Evolutionary conservation across 768 basidiomycete species (phyloP).

Genomic region (Coprinopsis marcescibilis): DNA sequence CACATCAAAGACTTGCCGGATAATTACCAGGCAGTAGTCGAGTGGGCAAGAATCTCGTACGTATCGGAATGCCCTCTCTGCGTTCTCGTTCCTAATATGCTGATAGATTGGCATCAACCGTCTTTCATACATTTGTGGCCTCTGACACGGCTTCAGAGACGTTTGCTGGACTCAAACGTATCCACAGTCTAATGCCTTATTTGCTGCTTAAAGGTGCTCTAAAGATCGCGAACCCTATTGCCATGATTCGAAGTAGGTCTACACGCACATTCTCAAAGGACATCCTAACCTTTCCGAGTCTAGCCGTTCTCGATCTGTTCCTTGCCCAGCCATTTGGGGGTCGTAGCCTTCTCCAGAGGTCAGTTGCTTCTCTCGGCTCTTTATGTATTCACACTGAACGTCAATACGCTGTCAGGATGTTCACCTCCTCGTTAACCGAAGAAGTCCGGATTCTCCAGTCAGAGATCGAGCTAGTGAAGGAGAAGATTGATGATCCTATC

Average conservation of each 20-base stretch:
- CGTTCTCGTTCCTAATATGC: constrained; percentile 2
- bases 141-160: constrained; percentile 89
- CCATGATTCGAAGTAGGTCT: constrained; percentile 87
- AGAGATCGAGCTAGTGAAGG: constrained; percentile 82
- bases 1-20: constrained; percentile 70
- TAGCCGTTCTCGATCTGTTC: constrained; percentile 85
- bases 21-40: constrained; percentile 85
- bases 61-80: constrained; percentile 21
- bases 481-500: constrained; percentile 83
- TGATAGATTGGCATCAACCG: constrained; percentile 84
- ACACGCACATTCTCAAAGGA: constrained; percentile 3
- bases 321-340: constrained; percentile 96
- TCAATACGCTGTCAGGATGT: constrained; percentile 84
- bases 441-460: constrained; percentile 82
- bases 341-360: constrained; percentile 86
- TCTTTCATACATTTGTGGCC: constrained; percentile 93
- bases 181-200: constrained; percentile 97
- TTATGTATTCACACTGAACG: too few relatives aligned
- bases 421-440: constrained; percentile 85
- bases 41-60: constrained; percentile 97
- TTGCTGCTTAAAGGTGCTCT: constrained; percentile 91
- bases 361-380: constrained; percentile 8
- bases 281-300: background rate
- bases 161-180: constrained; percentile 80
- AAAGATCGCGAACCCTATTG: constrained; percentile 90